Evolutionary conservation across 1,284 basidiomycete genomes (phyloP), one percentile per base, ranked within the genome.

Genomic region (Tetrapyrgos nigripes): DNA sequence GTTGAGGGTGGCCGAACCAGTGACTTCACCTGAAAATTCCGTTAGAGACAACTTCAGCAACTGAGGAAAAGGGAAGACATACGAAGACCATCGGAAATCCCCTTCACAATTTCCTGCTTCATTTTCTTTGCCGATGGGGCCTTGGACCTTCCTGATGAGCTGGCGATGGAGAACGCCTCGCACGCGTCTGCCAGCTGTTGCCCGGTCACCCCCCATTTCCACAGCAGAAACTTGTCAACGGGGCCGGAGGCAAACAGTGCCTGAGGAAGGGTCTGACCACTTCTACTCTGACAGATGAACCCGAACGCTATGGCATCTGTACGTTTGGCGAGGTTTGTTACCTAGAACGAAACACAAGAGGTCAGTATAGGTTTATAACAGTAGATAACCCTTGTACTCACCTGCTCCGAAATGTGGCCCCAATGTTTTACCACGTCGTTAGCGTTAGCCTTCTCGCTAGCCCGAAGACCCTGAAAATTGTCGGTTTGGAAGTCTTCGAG

Each of bases 381-480:
- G n/a, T 23, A 24, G 31, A 23, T 13, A 3, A 23, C 9, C 24
- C 14, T 13, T 21, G 11, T 24, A 48, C 50, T 4, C 37, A 53
- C 51, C 19, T n/a, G 14, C 6, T 24, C 26, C n/a, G 33, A 13
- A 19, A 53, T 23, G 5, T 52, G 21, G 4, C 29, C 28, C 29
- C 28, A 53, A 5, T 19, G 40, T 44, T 53, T 53, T 3, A 37
- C 14, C 13, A 53, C 43, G 17, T 53, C 51, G 19, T 53, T 53
- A 8, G 26, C 23, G 26, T 44, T 53, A n/a, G 51, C 51, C 24
- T 53, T 53, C 6, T 23, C 10, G 14, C 26, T 44, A 11, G 51
- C 35, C 13, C 51, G 51, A 27, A 43, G 1, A 13, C 51, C 51
- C 19, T 27, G 28, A 43, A 53, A 44, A 13, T 53, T 53, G 4